Percentiles rank a stretch among this genome's conserved stretches.
phyloP scores from a whole-genome alignment of 2,329 filamentous ascomycete species.

The Mariannaea elegans region DNA sequence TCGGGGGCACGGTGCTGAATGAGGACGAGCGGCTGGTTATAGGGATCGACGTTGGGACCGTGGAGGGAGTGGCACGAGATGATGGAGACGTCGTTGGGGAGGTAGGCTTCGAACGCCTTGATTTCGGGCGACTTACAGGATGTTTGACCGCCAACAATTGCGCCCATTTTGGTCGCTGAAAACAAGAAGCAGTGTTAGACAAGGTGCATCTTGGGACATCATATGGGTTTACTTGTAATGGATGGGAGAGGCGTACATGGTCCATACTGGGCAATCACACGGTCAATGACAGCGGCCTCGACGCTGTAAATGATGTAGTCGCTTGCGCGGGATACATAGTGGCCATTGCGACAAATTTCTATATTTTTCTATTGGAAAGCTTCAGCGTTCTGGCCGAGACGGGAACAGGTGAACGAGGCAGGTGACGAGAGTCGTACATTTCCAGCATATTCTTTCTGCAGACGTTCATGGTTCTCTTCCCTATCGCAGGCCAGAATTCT shows the following conservation, averaged over 20 bases:
- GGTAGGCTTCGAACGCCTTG: conserved; percentile 86
- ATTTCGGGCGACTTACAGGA: conserved; percentile 99
- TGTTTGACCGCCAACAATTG: conserved; percentile 96
- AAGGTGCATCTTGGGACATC: background rate
- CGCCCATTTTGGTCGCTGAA: conserved; percentile 89
- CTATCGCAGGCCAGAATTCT: conserved; percentile 96
- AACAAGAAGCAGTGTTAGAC: conserved; percentile 10
- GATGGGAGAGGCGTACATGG: conserved; percentile 71
- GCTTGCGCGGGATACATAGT: conserved; percentile 93
- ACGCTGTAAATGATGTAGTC: conserved; percentile 99
- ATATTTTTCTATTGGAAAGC: conserved; percentile 71
- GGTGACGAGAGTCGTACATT: conserved; percentile 70
- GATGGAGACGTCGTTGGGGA: conserved; percentile 90
- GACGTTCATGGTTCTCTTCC: conserved; percentile 84
- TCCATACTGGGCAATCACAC: conserved; percentile 87
- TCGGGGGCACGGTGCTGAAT: conserved; percentile 92
- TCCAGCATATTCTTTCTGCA: conserved; percentile 83
- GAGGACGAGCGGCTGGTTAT: conserved; percentile 88
- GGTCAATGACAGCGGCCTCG: conserved; percentile 89
- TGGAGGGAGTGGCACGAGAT: conserved; percentile 97
- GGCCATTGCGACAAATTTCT: conserved; percentile 91
- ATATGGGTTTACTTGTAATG: conserved; percentile 5
- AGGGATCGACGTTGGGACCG: conserved; percentile 87
- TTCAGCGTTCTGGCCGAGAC: conserved; percentile 56
- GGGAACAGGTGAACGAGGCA: conserved; percentile 36